Evolutionary conservation across 108 stramenopile species (phyloP).

Genomic region (Cylindrotheca closterium): DNA sequence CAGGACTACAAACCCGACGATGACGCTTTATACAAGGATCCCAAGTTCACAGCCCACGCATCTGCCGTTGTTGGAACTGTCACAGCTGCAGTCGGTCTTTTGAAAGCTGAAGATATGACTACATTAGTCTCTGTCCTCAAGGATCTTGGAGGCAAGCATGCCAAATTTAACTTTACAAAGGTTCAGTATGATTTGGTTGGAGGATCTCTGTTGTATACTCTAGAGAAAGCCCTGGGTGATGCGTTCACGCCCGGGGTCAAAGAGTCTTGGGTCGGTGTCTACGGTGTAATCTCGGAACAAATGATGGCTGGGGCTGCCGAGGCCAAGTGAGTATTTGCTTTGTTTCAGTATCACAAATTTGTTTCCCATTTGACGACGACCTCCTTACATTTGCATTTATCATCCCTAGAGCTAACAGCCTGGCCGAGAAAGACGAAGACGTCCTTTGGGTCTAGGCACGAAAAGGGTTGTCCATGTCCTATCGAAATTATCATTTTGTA

Average conservation of each 20-base stretch:
- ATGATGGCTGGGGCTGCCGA: constrained; percentile 25
- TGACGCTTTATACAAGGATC: constrained; percentile 20
- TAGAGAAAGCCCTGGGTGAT: constrained; percentile 39
- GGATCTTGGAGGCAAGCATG: constrained; percentile 16
- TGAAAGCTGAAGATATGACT: constrained; percentile 15
- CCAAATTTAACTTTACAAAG: constrained; percentile 8
- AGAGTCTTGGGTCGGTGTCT: constrained; percentile 25
- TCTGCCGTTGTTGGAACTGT: constrained; percentile 18
- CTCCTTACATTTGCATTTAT: too few relatives aligned
- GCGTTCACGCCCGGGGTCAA: constrained; percentile 29
- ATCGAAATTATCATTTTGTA: too few relatives aligned
- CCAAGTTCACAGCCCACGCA: constrained; percentile 17
- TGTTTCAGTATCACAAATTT: too few relatives aligned
- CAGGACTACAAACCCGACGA: constrained; percentile 12
- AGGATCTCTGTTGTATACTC: constrained; percentile 23
- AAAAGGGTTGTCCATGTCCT: too few relatives aligned
- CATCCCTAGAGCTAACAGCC: too few relatives aligned
- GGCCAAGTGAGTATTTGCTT: constrained; percentile 5
- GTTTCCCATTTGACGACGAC: too few relatives aligned
- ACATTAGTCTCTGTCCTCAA: constrained; percentile 4
- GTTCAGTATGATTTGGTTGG: constrained; percentile 40
- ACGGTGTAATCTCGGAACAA: constrained; percentile 14
- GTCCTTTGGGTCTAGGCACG: too few relatives aligned
- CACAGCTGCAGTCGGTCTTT: constrained; percentile 9
- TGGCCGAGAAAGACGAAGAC: too few relatives aligned